Evolutionary conservation across 345 rosid genomes (phyloP).

Genomic region (Angophora floribunda): DNA sequence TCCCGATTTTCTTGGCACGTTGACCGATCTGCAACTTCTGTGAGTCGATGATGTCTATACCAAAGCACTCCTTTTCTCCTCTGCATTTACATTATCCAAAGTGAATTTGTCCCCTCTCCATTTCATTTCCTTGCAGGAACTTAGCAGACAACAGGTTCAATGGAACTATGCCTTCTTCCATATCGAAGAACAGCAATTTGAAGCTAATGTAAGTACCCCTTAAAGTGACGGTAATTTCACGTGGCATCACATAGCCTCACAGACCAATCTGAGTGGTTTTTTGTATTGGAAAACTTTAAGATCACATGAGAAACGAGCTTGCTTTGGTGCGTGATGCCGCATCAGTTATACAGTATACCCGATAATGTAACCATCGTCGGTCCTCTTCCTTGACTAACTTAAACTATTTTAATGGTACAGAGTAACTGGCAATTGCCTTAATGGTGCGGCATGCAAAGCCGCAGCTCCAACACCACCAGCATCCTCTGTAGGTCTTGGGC

Average conservation of each 20-base stretch:
- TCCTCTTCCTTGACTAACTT: neutral
- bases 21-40: neutral
- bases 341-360: neutral
- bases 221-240: neutral
- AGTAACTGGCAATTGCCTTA: neutral
- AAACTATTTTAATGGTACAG: neutral
- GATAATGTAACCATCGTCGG: neutral
- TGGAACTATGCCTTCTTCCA: slow-evolving; percentile 2
- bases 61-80: neutral
- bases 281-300: neutral
- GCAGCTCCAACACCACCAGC: neutral
- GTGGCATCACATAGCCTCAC: neutral
- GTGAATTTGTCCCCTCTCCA: neutral
- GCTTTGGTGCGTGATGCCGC: neutral
- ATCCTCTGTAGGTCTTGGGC: neutral
- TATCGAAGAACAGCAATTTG: neutral
- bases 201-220: neutral
- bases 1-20: slow-evolving; percentile 7
- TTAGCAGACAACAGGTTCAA: slow-evolving; percentile 3
- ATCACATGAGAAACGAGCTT: neutral
- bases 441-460: neutral
- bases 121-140: neutral
- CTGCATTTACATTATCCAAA: neutral
- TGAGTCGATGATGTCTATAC: neutral
- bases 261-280: neutral